Evolutionary conservation across 805 yeast species (phyloP).

Genomic region (Candida maltosa): DNA sequence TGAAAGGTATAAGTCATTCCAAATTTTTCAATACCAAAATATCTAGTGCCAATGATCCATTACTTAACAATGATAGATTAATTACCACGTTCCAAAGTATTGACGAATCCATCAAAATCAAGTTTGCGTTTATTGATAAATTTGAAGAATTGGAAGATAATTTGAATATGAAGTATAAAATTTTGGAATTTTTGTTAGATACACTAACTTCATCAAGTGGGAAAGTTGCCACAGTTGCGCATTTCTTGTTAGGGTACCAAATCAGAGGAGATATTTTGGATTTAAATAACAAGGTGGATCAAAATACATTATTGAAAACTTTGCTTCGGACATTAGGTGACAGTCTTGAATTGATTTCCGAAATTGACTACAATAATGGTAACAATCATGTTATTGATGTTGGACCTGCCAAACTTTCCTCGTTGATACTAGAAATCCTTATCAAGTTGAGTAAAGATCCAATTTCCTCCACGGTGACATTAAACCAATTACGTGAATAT

Average conservation of each 20-base stretch:
- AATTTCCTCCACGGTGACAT: constrained; percentile 47
- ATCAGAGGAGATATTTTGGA: constrained; percentile 42
- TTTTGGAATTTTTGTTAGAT: constrained; percentile 55
- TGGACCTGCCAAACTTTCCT: constrained; percentile 56
- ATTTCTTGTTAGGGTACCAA: constrained; percentile 75
- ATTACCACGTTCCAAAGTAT: constrained; percentile 70
- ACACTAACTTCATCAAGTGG: constrained; percentile 41
- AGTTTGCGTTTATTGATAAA: constrained; percentile 70
- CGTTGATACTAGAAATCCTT: constrained; percentile 58
- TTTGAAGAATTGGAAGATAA: constrained; percentile 39
- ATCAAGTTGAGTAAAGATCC: constrained; percentile 58
- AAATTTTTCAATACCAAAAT: constrained; percentile 16
- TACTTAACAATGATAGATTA: constrained; percentile 55
- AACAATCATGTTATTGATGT: constrained; percentile 39
- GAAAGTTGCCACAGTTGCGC: constrained; percentile 55
- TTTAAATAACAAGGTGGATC: constrained; percentile 34
- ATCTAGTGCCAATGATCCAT: constrained; percentile 14
- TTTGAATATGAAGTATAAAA: constrained; percentile 49
- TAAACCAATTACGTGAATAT: constrained; percentile 50
- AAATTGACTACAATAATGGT: constrained; percentile 31
- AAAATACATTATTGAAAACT: constrained; percentile 56
- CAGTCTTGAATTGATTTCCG: constrained; percentile 41
- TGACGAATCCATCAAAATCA: constrained; percentile 74
- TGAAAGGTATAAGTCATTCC: constrained; percentile 48
- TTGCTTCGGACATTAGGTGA: constrained; percentile 49